Evolutionary conservation across 176 grass and related monocot genomes (phyloP).

Genomic region (Puya raimondii): DNA sequence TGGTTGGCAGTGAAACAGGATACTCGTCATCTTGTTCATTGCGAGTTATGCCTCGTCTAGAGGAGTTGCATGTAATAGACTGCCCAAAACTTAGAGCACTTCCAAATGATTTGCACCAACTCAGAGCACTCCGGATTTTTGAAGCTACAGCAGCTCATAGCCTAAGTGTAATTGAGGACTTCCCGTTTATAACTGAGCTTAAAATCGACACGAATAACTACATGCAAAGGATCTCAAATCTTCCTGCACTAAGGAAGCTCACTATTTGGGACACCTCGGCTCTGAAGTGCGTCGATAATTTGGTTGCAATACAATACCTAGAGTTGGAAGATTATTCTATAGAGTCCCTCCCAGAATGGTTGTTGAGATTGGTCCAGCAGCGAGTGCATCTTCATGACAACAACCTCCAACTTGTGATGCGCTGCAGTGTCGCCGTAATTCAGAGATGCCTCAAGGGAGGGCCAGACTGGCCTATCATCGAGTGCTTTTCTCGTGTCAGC

Average conservation of each 20-base stretch:
- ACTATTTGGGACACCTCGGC: background rate
- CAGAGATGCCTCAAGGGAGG: constrained; percentile 9
- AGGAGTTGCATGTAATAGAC: accelerated
- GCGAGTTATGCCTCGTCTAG: constrained; percentile 7
- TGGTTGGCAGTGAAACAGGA: background rate
- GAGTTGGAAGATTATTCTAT: background rate
- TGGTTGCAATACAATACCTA: constrained; percentile 3
- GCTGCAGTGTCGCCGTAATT: background rate
- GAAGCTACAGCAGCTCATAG: background rate
- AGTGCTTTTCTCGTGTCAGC: constrained; percentile 10
- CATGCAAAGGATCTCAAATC: constrained; percentile 19
- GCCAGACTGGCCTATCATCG: constrained; percentile 12
- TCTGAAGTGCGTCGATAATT: constrained; percentile 10
- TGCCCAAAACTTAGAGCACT: constrained; percentile 26
- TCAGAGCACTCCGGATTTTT: background rate
- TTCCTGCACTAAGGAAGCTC: constrained; percentile 12
- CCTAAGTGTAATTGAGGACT: constrained; percentile 23
- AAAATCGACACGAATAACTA: background rate
- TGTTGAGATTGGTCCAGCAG: background rate
- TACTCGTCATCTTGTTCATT: background rate
- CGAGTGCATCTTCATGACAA: background rate
- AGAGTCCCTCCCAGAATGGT: background rate
- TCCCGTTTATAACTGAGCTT: constrained; percentile 7
- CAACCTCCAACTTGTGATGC: background rate
- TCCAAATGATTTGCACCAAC: constrained; percentile 8